A percentile compares a stretch with the other conserved stretches of the same genome.
Evolutionary conservation across 441 rosid species (phyloP).

Genomic region (Euphorbia neoarborescens): DNA sequence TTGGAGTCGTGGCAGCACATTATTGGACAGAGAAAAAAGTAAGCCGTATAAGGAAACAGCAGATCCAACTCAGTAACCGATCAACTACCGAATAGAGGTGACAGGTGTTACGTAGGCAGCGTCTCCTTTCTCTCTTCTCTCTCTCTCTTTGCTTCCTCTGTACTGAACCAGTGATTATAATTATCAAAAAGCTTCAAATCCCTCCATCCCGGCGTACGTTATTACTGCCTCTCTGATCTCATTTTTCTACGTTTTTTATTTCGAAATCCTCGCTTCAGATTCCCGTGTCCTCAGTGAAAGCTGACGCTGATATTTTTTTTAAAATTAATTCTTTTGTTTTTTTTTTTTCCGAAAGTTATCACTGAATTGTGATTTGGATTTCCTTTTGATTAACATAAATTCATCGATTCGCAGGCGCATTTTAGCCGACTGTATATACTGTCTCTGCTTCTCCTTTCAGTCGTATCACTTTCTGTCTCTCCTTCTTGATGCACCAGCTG

Average conservation of each 20-base stretch:
- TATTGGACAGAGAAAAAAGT: not conserved
- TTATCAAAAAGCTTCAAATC: not conserved
- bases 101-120: conserved; percentile 23
- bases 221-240: not conserved
- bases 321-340: not conserved
- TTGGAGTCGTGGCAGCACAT: not conserved
- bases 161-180: not conserved
- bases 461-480: conserved; percentile 15
- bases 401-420: conserved; percentile 18
- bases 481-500: not conserved
- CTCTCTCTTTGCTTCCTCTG: conserved; percentile 12
- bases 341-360: not conserved
- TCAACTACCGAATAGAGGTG: conserved; percentile 5
- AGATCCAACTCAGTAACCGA: conserved; percentile 10
- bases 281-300: conserved; percentile 17
- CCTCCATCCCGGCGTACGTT: conserved; percentile 20
- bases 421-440: conserved; percentile 17
- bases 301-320: conserved; percentile 5
- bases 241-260: not conserved
- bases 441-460: conserved; percentile 8
- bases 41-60: not conserved
- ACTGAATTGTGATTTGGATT: not conserved
- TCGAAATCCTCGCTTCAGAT: conserved; percentile 23
- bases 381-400: not conserved
- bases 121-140: conserved; percentile 13